Percentiles rank a stretch among this genome's conserved stretches.
These are phyloP conservation scores for Chlamydomonas sphaeroides DNA, from an alignment of 139 green algal species.

Conservation along the genomic window DNA sequence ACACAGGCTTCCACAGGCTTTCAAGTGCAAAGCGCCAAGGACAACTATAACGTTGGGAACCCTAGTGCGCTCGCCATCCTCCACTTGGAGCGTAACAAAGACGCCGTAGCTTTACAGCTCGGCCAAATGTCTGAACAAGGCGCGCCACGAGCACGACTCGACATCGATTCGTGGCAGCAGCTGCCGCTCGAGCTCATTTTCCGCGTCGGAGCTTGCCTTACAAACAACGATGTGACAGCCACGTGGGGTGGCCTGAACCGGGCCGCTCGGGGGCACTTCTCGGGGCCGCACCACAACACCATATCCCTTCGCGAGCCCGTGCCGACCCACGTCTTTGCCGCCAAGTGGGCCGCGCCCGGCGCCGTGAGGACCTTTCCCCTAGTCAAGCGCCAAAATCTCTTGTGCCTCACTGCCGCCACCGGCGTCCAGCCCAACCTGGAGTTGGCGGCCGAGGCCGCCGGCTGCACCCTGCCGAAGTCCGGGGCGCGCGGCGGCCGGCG, in stretches of 20 bases:
- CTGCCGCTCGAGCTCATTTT: not conserved
- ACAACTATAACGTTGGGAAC: too few relatives aligned
- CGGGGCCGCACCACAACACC: not conserved
- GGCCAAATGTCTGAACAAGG: too few relatives aligned
- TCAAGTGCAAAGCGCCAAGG: too few relatives aligned
- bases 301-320: not conserved
- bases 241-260: not conserved
- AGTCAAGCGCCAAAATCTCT: not conserved
- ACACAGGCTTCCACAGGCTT: too few relatives aligned
- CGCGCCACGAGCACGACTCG: too few relatives aligned
- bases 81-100: too few relatives aligned
- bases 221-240: conserved; percentile 1
- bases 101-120: too few relatives aligned
- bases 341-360: not conserved
- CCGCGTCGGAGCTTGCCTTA: not conserved
- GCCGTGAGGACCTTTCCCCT: not conserved
- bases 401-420: not conserved
- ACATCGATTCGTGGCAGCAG: too few relatives aligned
- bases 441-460: too few relatives aligned
- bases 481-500: too few relatives aligned
- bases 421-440: not conserved
- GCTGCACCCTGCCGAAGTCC: too few relatives aligned
- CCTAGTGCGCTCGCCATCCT: too few relatives aligned
- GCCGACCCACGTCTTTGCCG: not conserved
- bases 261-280: not conserved